These are phyloP conservation scores for Westerdykella sp. DNA, from an alignment of 2,329 filamentous ascomycete genomes.

Conservation along the genomic window DNA sequence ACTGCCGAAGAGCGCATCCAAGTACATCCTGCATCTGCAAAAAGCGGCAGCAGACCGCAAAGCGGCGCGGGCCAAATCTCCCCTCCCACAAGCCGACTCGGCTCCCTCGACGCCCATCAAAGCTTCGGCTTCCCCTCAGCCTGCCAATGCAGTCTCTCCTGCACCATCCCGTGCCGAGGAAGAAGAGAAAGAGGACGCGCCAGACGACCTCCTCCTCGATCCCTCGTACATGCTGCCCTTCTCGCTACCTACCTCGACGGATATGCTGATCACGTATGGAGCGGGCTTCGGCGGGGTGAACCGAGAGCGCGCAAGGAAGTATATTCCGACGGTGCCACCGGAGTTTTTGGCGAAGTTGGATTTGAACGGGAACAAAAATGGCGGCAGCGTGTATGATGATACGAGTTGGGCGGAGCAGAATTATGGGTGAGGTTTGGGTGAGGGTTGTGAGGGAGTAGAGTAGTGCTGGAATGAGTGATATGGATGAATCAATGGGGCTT, in stretches of 20 bases:
- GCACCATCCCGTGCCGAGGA: conserved; percentile 33
- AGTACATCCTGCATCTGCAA: conserved; percentile 76
- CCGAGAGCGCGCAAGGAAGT: conserved; percentile 84
- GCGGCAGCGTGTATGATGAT: conserved; percentile 24
- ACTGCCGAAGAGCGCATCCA: conserved; percentile 78
- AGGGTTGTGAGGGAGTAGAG: no score
- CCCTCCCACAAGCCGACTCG: conserved; percentile 25
- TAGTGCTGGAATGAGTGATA: no score
- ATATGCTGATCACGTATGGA: conserved; percentile 94
- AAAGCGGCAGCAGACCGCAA: conserved; percentile 57
- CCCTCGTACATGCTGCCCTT: conserved; percentile 91
- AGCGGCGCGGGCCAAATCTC: conserved; percentile 29
- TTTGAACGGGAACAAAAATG: conserved; percentile 39
- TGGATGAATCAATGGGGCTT: no score
- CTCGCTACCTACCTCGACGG: conserved; percentile 87
- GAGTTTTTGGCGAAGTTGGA: conserved; percentile 91
- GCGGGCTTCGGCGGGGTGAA: conserved; percentile 92
- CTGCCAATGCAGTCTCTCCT: conserved; percentile 23
- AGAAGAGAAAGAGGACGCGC: conserved; percentile 60
- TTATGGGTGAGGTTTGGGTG: conserved; percentile 23
- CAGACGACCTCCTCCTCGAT: conserved; percentile 73
- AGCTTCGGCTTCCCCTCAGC: conserved; percentile 17
- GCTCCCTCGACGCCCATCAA: conserved; percentile 30
- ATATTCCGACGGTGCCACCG: conserved; percentile 88
- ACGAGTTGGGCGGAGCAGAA: conserved; percentile 29